Percentiles rank a stretch among this genome's conserved stretches.
phyloP scores from a whole-genome alignment of 1,284 basidiomycete species.

The Ceratobasidium theobromae region DNA sequence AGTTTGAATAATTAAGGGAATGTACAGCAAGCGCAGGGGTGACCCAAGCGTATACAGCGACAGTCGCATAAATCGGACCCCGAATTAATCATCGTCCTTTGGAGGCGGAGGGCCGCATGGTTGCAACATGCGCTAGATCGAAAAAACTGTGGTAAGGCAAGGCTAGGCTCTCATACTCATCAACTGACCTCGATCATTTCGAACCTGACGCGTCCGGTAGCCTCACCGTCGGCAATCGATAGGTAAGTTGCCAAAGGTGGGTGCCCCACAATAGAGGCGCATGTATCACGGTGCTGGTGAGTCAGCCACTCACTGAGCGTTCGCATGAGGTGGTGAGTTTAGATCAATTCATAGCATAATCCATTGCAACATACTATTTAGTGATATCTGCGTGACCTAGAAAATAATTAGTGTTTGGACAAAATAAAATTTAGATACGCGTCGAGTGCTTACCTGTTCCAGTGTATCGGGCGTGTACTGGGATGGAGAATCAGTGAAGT shows the following conservation, averaged over 20 bases:
- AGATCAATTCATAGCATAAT: conserved; percentile 31
- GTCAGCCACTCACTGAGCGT: conserved; percentile 88
- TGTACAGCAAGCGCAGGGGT: not conserved
- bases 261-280: conserved; percentile 90
- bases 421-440: conserved; percentile 34
- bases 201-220: conserved; percentile 86
- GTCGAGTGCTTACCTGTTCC: conserved; percentile 69
- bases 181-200: conserved; percentile 88
- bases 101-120: conserved; percentile 96
- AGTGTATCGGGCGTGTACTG: conserved; percentile 94
- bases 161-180: not conserved
- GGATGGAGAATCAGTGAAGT: conserved; percentile 24
- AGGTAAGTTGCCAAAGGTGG: conserved; percentile 83
- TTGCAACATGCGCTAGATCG: conserved; percentile 85
- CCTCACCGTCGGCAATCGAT: conserved; percentile 91
- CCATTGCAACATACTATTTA: conserved; percentile 72
- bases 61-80: not conserved
- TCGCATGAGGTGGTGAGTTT: conserved; percentile 30
- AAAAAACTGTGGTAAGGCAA: not conserved
- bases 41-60: not conserved
- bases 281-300: conserved; percentile 94
- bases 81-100: conserved; percentile 75
- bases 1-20: not conserved
- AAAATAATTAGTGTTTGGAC: conserved; percentile 14
- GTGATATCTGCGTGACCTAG: conserved; percentile 91